These are phyloP conservation scores for Choanephora cucurbitarum DNA, from an alignment of 371 early-diverging fungal genomes.

Conservation along the genomic window DNA sequence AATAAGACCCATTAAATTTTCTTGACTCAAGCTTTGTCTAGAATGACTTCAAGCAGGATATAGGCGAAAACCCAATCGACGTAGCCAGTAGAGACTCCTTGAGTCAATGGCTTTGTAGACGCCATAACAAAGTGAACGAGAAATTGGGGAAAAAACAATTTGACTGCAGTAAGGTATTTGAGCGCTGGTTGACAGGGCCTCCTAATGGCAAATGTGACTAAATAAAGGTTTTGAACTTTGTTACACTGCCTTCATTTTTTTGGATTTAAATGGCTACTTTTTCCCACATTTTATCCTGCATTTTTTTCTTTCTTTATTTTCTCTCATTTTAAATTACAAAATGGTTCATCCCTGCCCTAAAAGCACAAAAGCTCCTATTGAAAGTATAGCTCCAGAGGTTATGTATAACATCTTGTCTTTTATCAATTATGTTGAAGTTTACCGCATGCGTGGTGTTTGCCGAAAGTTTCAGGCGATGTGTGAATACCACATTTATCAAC, in stretches of 20 bases:
- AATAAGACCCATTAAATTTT: background rate
- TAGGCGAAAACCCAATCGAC: slow-evolving; percentile 81
- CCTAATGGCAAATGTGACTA: slow-evolving; percentile 76
- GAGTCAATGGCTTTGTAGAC: slow-evolving; percentile 90
- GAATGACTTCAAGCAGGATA: slow-evolving; percentile 76
- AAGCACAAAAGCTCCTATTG: background rate
- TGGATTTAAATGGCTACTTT: background rate
- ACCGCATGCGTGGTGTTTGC: slow-evolving; percentile 34
- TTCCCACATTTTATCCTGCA: slow-evolving; percentile 22
- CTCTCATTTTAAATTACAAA: slow-evolving; percentile 1
- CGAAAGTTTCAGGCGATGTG: slow-evolving; percentile 27
- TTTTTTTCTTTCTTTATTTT: background rate
- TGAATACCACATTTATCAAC: slow-evolving; percentile 36
- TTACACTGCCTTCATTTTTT: background rate
- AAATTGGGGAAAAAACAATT: slow-evolving; percentile 89
- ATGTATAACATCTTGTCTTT: slow-evolving; percentile 36
- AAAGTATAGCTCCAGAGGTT: slow-evolving; percentile 38
- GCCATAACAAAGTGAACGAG: slow-evolving; percentile 97
- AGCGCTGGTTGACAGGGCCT: slow-evolving; percentile 92
- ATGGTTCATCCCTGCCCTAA: background rate
- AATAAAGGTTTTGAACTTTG: slow-evolving; percentile 1
- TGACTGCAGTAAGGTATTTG: slow-evolving; percentile 93
- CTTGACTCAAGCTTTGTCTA: slow-evolving; percentile 4
- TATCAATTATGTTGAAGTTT: slow-evolving; percentile 34
- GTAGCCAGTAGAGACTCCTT: slow-evolving; percentile 75